Percentiles rank a stretch among this genome's conserved stretches.
These are phyloP conservation scores for Iberis pinnata DNA, from an alignment of 345 rosid genomes.

Conservation along the genomic window DNA sequence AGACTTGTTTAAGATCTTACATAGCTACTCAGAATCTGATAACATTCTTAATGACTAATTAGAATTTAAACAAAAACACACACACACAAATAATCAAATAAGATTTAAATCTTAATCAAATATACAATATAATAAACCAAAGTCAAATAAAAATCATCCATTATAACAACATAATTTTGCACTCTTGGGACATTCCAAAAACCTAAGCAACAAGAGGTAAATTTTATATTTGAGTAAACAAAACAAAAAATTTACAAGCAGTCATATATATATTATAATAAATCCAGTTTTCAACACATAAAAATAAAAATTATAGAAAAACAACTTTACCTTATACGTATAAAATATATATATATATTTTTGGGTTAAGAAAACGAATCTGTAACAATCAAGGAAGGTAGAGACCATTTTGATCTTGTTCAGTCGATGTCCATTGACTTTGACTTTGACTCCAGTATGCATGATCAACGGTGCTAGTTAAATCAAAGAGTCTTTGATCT, in stretches of 20 bases:
- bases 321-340: constrained; percentile 24
- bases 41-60: neutral
- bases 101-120: no score
- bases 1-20: neutral
- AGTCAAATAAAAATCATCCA: no score
- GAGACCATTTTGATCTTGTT: constrained; percentile 52
- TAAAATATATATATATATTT: neutral
- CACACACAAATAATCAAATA: neutral
- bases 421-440: constrained; percentile 53
- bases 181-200: constrained; percentile 23
- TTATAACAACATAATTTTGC: constrained; percentile 24
- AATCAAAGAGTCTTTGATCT: constrained; percentile 64
- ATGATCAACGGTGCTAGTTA: constrained; percentile 58
- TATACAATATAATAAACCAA: neutral
- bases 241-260: constrained; percentile 35
- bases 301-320: constrained; percentile 19
- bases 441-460: constrained; percentile 80
- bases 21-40: constrained; percentile 5
- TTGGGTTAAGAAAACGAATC: constrained; percentile 22
- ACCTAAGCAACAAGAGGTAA: constrained; percentile 8
- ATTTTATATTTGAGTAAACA: constrained; percentile 4
- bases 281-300: constrained; percentile 17
- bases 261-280: constrained; percentile 27
- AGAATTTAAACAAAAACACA: neutral
- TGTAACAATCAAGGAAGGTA: constrained; percentile 61